Conservation (phyloP, 2,329 filamentous ascomycete genomes). For the Rachicladosporium sp. region DNA sequence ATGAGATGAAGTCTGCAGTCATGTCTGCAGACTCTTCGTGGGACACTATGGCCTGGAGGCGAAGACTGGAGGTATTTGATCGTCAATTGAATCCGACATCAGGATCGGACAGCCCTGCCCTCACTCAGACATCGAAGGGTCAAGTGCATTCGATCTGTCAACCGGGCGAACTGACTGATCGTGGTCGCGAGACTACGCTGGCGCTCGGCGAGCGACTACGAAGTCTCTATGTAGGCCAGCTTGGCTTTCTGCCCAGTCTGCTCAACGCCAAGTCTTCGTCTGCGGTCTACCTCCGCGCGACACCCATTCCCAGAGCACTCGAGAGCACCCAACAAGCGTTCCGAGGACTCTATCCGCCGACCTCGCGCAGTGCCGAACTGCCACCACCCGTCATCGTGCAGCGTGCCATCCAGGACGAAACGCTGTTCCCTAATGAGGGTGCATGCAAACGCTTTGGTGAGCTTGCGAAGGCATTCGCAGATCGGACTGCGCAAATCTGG, state of each 20-base stretch:
- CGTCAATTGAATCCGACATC: conserved; percentile 41
- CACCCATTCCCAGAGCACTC: conserved; percentile 38
- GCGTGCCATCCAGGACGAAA: conserved; percentile 35
- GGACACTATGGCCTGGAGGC: conserved; percentile 50
- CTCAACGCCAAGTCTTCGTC: conserved; percentile 25
- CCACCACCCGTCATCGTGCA: conserved; percentile 33
- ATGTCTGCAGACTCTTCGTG: conserved; percentile 43
- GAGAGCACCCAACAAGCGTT: conserved; percentile 41
- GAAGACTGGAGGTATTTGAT: conserved; percentile 68
- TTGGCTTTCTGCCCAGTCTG: conserved; percentile 35
- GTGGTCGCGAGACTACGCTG: conserved; percentile 37
- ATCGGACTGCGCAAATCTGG: conserved; percentile 35
- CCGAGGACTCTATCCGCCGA: conserved; percentile 35
- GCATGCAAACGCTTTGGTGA: conserved; percentile 37
- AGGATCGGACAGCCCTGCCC: conserved; percentile 36
- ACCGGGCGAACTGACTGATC: conserved; percentile 39
- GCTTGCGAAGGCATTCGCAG: conserved; percentile 35
- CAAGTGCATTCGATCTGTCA: conserved; percentile 74
- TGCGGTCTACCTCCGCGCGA: conserved; percentile 34
- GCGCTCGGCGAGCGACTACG: conserved; percentile 36
- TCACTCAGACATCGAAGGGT: conserved; percentile 55
- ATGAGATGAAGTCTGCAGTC: conserved; percentile 54
- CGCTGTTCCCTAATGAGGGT: conserved; percentile 38
- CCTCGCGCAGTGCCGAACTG: conserved; percentile 29
- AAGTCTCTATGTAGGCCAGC: conserved; percentile 38